Percentiles rank a stretch among this genome's conserved stretches.
phyloP scores from a whole-genome alignment of 2,329 filamentous ascomycete species.

The Sporothrix variecibatus region DNA sequence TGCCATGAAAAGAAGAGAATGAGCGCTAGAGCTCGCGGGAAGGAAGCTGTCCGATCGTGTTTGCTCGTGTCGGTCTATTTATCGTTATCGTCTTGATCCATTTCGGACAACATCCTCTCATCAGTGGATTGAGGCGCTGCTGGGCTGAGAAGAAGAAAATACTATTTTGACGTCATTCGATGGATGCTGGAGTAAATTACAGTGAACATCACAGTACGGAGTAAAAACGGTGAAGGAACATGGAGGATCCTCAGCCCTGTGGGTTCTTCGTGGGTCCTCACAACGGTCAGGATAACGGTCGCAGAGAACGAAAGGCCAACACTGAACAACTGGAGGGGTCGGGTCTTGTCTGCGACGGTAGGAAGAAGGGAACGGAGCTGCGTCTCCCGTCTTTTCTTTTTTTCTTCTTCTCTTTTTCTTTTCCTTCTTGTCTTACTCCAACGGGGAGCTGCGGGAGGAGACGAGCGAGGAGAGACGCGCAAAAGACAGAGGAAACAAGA shows the following conservation, averaged over 20 bases:
- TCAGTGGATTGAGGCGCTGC: not conserved
- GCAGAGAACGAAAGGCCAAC: not conserved
- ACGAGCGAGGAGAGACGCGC: not conserved
- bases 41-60: not conserved
- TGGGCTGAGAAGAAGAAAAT: not conserved
- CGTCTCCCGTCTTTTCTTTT: not conserved
- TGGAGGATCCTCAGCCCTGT: not conserved
- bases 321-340: not conserved
- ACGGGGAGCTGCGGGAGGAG: not conserved
- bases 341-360: not conserved
- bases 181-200: too few species aligned
- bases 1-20: not conserved
- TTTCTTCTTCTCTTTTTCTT: not conserved
- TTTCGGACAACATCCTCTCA: too few species aligned
- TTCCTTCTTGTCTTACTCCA: not conserved
- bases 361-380: not conserved
- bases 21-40: not conserved
- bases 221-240: too few species aligned
- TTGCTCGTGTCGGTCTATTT: too few species aligned
- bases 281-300: too few species aligned
- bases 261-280: not conserved
- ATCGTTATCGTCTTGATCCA: too few species aligned
- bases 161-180: constrained; percentile 5
- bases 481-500: not conserved
- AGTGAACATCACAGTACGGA: too few species aligned